These are phyloP conservation scores for Aschersonia sp. DNA, from an alignment of 2,329 filamentous ascomycete genomes.

Conservation along the genomic window DNA sequence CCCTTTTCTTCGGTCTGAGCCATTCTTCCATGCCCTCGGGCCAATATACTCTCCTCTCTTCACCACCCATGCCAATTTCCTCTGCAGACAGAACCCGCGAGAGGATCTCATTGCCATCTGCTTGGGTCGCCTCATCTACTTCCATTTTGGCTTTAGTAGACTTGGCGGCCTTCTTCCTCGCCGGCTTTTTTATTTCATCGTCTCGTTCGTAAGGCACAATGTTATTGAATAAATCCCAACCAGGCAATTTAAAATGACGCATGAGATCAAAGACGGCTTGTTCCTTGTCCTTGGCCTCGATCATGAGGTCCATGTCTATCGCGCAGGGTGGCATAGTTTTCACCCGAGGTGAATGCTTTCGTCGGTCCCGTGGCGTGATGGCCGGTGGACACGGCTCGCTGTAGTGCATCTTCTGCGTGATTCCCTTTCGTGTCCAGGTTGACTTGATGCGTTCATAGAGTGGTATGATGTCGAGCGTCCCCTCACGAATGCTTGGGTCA, in stretches of 20 bases:
- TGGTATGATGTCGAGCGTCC: constrained; percentile 63
- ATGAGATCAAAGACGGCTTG: constrained; percentile 93
- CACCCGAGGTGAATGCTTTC: constrained; percentile 77
- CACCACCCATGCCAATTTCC: constrained; percentile 77
- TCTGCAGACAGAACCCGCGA: constrained; percentile 41
- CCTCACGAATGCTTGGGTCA: constrained; percentile 61
- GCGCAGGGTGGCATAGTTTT: constrained; percentile 69
- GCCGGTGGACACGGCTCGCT: constrained; percentile 55
- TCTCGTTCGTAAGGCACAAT: constrained; percentile 62
- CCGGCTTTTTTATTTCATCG: constrained; percentile 50
- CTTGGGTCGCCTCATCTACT: constrained; percentile 15
- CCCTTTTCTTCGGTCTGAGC: constrained; percentile 66
- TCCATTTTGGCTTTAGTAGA: constrained; percentile 23
- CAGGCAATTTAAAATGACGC: constrained; percentile 73
- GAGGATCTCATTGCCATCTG: constrained; percentile 21
- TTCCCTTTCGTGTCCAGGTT: constrained; percentile 74
- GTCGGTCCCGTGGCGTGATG: constrained; percentile 60
- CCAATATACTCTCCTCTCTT: constrained; percentile 76
- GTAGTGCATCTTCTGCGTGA: constrained; percentile 95
- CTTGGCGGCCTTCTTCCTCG: constrained; percentile 24
- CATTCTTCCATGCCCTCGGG: constrained; percentile 81
- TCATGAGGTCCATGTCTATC: constrained; percentile 89
- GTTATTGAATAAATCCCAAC: constrained; percentile 61
- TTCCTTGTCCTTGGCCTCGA: constrained; percentile 96
- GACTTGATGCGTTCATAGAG: constrained; percentile 65